Evolutionary conservation across 2,329 filamentous ascomycete species (phyloP), one percentile per base, ranked within the genome.

Genomic region (Mycosphaerelloides madeirae): DNA sequence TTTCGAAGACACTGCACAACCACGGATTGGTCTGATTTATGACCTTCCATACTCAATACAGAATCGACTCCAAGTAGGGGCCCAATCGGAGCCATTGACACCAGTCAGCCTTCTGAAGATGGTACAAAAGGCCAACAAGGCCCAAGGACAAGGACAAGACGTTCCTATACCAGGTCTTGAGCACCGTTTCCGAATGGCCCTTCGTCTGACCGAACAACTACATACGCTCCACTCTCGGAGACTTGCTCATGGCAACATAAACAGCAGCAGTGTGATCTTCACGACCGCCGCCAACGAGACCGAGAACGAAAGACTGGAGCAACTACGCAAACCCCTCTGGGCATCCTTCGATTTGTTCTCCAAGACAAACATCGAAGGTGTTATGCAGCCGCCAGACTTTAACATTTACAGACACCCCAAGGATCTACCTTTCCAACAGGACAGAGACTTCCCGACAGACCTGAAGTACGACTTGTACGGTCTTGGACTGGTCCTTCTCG

Each of bases 311-410:
- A 54, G 56, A n/a, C 28, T 50, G 22, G 53, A 60, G 18, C 81
- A 87, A 44, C 74, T 89, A 38, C 75, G 84, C 16, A 75, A 80
- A 7, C 85, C 85, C 2, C 75, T 87, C 3, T 69, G 89, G 33
- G 83, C 83, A 1, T 84, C 84, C 0, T 90, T 87, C 54, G 85
- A 90, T 52, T 66, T 89, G 3, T 91, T 90, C 59, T 80, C 77
- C 3, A 73, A 74, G 41, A 72, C 65, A 51, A 69, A 68, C 37
- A 72, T 79, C 34, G 75, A 77, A 40, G 64, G 61, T 65, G 7
- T 65, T 57, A 3, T 62, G 63, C 31, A 71, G 69, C 49, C 69
- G 65, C 18, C 63, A 71, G 38, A 67, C 67, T 29, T 63, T 36
- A 79, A 77, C 49, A 80, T 83, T 55, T 83, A 84, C 62, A 77